phyloP scores from a whole-genome alignment of 192 early-diverging fungal genomes.

The Rhizoclosmatium globosum region DNA sequence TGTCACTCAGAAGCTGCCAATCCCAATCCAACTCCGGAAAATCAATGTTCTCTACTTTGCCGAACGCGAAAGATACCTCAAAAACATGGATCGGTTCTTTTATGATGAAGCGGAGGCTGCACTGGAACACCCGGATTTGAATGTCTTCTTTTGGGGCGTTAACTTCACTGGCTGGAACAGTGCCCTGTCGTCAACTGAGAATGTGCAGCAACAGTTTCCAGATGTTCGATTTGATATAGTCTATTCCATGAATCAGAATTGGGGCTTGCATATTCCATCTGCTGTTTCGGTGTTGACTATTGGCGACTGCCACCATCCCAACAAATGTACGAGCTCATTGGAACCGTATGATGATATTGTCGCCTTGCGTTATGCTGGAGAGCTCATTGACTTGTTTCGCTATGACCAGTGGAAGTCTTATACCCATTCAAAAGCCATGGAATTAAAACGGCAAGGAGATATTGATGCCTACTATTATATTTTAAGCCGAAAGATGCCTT shows the following conservation, averaged over 20 bases:
- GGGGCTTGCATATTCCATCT: not conserved
- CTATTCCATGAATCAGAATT: not conserved
- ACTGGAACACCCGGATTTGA: not conserved
- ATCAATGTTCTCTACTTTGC: constrained; percentile 25
- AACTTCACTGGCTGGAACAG: not conserved
- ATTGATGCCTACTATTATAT: too few relatives aligned
- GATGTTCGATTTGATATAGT: constrained; percentile 3
- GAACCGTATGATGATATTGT: not conserved
- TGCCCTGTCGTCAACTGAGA: not conserved
- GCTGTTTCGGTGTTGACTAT: not conserved
- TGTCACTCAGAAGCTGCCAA: too few relatives aligned
- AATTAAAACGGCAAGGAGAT: not conserved
- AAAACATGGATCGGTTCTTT: constrained; percentile 27
- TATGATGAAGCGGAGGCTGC: constrained; percentile 21
- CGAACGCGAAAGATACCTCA: constrained; percentile 5
- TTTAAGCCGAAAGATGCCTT: too few relatives aligned
- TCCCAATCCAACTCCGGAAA: too few relatives aligned
- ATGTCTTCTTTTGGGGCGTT: not conserved
- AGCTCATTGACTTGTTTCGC: not conserved
- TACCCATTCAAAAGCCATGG: not conserved
- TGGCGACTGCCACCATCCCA: constrained; percentile 16
- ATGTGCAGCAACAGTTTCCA: not conserved
- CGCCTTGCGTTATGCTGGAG: constrained; percentile 8
- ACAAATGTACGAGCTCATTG: not conserved
- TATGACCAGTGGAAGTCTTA: constrained; percentile 11